Evolutionary conservation across 2,329 filamentous ascomycete species (phyloP).

Genomic region (Stemphylium beticola): DNA sequence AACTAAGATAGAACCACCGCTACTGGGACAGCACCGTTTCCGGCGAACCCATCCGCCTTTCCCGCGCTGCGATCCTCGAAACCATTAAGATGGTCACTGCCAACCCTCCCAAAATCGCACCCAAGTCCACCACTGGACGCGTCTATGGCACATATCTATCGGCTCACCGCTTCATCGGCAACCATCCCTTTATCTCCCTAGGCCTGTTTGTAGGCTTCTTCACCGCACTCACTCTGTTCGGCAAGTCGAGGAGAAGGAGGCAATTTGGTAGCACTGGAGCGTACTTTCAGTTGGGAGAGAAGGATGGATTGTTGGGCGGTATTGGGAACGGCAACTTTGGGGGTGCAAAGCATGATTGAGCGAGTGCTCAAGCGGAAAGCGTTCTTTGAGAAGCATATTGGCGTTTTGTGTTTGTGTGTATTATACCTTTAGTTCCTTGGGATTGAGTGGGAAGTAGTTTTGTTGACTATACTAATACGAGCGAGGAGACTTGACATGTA

Average conservation of each 20-base stretch:
- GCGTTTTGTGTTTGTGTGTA: conserved; percentile 7
- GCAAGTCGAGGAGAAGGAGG: conserved; percentile 42
- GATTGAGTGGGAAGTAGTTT: neutral
- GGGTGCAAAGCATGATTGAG: conserved; percentile 43
- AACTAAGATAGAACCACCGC: conserved; percentile 71
- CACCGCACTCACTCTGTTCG: conserved; percentile 54
- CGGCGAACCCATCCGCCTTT: conserved; percentile 87
- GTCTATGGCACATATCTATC: conserved; percentile 69
- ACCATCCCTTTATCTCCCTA: conserved; percentile 55
- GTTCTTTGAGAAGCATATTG: neutral
- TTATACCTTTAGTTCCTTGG: conserved; percentile 13
- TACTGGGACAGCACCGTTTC: conserved; percentile 95
- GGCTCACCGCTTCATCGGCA: conserved; percentile 49
- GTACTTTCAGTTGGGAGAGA: conserved; percentile 70
- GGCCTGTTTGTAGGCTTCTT: conserved; percentile 65
- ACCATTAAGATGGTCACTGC: conserved; percentile 76
- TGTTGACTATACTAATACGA: too few species aligned
- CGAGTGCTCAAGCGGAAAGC: neutral
- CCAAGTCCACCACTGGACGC: conserved; percentile 77
- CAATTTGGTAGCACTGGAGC: conserved; percentile 61
- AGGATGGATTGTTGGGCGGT: conserved; percentile 67
- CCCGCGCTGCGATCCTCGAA: conserved; percentile 88
- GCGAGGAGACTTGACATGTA: too few species aligned
- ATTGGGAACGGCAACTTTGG: conserved; percentile 56
- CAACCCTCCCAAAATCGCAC: conserved; percentile 71